Evolutionary conservation across 2,329 filamentous ascomycete genomes (phyloP).

Genomic region (Plenodomus biglobosus): DNA sequence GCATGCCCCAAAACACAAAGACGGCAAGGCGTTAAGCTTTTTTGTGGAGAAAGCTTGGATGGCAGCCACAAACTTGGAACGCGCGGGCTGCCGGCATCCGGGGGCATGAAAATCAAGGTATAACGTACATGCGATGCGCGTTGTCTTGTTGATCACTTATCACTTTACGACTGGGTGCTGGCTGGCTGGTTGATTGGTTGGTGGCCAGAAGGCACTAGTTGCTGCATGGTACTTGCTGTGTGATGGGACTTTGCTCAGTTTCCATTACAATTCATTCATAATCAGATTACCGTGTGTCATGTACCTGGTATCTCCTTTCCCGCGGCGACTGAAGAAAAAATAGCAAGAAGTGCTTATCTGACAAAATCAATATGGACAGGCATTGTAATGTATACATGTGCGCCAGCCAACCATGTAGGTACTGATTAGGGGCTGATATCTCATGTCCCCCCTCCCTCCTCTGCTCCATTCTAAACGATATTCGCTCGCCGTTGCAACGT

Average conservation of each 20-base stretch:
- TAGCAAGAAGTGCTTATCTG: background rate
- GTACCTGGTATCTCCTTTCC: background rate
- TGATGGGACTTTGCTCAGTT: background rate
- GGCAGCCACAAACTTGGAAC: background rate
- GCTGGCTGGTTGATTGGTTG: background rate
- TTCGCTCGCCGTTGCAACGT: constrained; percentile 31
- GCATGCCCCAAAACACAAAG: background rate
- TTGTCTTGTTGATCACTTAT: no score
- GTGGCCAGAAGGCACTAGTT: no score
- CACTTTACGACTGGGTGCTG: no score
- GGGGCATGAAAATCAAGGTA: background rate
- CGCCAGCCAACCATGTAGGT: background rate
- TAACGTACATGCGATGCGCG: no score
- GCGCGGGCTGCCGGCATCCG: background rate
- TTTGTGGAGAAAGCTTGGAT: background rate
- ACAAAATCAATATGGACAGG: background rate
- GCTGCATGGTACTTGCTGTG: background rate
- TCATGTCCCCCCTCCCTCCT: background rate
- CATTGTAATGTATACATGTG: background rate
- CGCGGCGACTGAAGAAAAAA: background rate
- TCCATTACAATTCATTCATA: background rate
- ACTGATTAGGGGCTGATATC: background rate
- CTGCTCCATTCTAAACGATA: constrained; percentile 5
- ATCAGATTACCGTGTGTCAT: background rate
- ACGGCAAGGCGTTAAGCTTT: background rate